Conservation (phyloP, 2,329 filamentous ascomycete genomes). For the Zopfia rhizophila region DNA sequence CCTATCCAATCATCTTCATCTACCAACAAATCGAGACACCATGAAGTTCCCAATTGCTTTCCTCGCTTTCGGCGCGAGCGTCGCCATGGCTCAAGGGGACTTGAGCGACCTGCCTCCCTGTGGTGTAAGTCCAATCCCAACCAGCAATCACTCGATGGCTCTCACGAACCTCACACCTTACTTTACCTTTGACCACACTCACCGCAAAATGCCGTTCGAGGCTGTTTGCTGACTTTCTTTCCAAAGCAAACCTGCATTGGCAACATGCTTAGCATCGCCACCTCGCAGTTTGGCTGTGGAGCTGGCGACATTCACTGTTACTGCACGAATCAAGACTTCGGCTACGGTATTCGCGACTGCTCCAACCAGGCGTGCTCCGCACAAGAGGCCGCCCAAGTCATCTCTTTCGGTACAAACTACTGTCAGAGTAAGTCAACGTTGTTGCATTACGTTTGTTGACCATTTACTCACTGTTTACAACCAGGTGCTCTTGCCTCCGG, state of each 20-base stretch:
- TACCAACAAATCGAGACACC: conserved; percentile 24
- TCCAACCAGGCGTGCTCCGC: conserved; percentile 53
- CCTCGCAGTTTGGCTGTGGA: conserved; percentile 52
- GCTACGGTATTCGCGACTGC: conserved; percentile 61
- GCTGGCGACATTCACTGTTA: conserved; percentile 54
- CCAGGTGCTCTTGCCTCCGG: conserved; percentile 19
- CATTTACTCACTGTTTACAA: conserved; percentile 3
- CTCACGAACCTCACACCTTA: background rate
- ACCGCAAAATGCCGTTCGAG: conserved; percentile 21
- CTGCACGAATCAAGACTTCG: conserved; percentile 57
- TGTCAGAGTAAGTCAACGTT: conserved; percentile 41
- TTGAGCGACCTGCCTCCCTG: conserved; percentile 38
- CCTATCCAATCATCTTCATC: conserved; percentile 32
- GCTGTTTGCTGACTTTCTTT: conserved; percentile 3
- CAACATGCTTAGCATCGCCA: conserved; percentile 58
- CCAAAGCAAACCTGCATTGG: conserved; percentile 55
- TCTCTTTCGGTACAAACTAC: conserved; percentile 45
- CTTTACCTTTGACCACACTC: background rate
- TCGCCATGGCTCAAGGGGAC: conserved; percentile 48
- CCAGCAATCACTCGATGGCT: background rate
- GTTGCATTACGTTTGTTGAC: background rate
- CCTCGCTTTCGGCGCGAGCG: conserved; percentile 47
- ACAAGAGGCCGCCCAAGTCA: conserved; percentile 38
- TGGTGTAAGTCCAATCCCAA: conserved; percentile 46
- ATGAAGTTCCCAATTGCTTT: conserved; percentile 53